These are phyloP conservation scores for Piloderma croceum DNA, from an alignment of 768 basidiomycete genomes.

Conservation along the genomic window DNA sequence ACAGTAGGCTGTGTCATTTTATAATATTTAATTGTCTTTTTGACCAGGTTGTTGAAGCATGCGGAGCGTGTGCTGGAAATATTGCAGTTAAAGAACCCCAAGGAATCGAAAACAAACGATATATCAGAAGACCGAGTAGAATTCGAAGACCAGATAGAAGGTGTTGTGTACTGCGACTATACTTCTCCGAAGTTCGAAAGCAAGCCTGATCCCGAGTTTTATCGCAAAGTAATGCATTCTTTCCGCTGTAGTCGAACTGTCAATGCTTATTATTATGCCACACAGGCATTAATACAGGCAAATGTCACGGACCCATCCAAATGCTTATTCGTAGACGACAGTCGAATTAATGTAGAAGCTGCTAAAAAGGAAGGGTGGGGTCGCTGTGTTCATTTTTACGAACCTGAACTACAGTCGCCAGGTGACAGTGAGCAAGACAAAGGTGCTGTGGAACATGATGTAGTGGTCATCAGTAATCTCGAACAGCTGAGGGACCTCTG, in stretches of 20 bases:
- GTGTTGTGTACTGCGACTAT: slow-evolving; percentile 79
- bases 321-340: slow-evolving; percentile 81
- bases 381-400: slow-evolving; percentile 71
- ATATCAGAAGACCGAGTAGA: too few relatives aligned
- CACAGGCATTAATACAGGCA: slow-evolving; percentile 62
- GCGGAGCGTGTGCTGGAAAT: slow-evolving; percentile 75
- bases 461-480: slow-evolving; percentile 50
- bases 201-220: slow-evolving; percentile 77
- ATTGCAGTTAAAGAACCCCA: too few relatives aligned
- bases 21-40: neutral
- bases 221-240: slow-evolving; percentile 41
- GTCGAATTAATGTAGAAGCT: slow-evolving; percentile 57
- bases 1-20: slow-evolving; percentile 38
- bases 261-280: neutral
- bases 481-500: slow-evolving; percentile 68
- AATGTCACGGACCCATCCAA: slow-evolving; percentile 57
- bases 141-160: slow-evolving; percentile 66
- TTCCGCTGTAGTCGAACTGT: slow-evolving; percentile 1
- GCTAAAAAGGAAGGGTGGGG: slow-evolving; percentile 67
- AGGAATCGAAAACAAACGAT: too few relatives aligned
- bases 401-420: slow-evolving; percentile 55
- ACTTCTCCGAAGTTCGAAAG: slow-evolving; percentile 58
- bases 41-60: slow-evolving; percentile 44
- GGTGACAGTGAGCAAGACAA: slow-evolving; percentile 33
- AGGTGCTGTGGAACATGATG: slow-evolving; percentile 35